Conservation (phyloP, 345 rosid species). For the Balakata baccata region DNA sequence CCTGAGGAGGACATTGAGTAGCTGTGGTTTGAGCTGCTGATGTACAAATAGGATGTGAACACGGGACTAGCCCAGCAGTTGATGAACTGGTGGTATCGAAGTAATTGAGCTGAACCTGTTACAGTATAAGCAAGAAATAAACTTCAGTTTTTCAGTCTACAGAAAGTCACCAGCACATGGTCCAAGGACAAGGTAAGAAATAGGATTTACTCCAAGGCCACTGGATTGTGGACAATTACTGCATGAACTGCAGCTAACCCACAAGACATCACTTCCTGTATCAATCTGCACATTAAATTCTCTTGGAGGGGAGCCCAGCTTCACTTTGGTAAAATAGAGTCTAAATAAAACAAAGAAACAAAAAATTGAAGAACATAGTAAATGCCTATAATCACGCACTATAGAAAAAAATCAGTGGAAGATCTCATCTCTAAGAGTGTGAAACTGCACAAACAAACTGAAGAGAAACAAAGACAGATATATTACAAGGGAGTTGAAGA, state of each 20-base stretch:
- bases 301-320: conserved; percentile 88
- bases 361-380: conserved; percentile 9
- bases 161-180: conserved; percentile 7
- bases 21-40: conserved; percentile 55
- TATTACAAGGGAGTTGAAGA: conserved; percentile 26
- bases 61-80: conserved; percentile 54
- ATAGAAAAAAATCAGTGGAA: not conserved
- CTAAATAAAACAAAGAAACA: conserved; percentile 40
- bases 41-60: conserved; percentile 41
- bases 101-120: conserved; percentile 73
- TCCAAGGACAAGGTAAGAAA: conserved; percentile 18
- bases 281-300: conserved; percentile 97
- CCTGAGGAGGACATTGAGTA: conserved; percentile 57
- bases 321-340: conserved; percentile 92
- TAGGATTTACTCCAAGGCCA: conserved; percentile 70
- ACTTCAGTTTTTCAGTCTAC: conserved; percentile 2
- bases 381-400: conserved; percentile 7
- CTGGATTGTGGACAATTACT: conserved; percentile 74
- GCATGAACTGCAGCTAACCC: conserved; percentile 88
- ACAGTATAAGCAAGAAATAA: conserved; percentile 15
- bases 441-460: conserved; percentile 7
- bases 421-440: not conserved
- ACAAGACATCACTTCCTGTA: conserved; percentile 90
- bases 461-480: conserved; percentile 15
- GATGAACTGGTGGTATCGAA: conserved; percentile 70